phyloP scores from a whole-genome alignment of 768 basidiomycete genomes.

The Hericium alpestre region DNA sequence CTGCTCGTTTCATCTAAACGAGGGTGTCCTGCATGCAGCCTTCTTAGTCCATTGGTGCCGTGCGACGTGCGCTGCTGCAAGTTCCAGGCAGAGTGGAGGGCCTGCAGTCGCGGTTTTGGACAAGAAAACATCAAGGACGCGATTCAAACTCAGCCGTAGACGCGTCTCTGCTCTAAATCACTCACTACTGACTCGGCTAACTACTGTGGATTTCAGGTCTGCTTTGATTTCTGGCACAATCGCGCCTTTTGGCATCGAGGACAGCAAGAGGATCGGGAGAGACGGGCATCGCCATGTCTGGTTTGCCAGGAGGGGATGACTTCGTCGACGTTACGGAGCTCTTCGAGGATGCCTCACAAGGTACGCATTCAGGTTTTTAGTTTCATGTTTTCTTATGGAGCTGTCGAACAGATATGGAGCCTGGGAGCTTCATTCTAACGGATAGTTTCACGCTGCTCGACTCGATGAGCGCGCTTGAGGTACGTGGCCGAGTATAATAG shows the following conservation, averaged over 20 bases:
- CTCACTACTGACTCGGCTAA: background rate
- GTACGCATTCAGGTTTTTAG: constrained; percentile 24
- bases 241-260: no score
- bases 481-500: constrained; percentile 23
- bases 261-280: no score
- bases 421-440: constrained; percentile 53
- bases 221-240: background rate
- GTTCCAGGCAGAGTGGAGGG: background rate
- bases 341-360: constrained; percentile 50
- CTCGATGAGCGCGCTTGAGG: constrained; percentile 92
- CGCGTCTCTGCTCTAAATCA: background rate
- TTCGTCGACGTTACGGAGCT: constrained; percentile 56
- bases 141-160: background rate
- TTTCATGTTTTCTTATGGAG: background rate
- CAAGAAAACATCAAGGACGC: background rate
- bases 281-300: background rate
- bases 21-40: background rate
- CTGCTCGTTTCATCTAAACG: background rate
- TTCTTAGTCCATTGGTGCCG: background rate
- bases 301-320: constrained; percentile 44
- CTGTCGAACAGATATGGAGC: constrained; percentile 42
- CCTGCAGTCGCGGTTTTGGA: background rate
- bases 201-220: background rate
- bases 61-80: background rate
- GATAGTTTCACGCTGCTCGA: constrained; percentile 69